Conservation (phyloP, 257 asterid species). For the Scutellaria barbata region DNA sequence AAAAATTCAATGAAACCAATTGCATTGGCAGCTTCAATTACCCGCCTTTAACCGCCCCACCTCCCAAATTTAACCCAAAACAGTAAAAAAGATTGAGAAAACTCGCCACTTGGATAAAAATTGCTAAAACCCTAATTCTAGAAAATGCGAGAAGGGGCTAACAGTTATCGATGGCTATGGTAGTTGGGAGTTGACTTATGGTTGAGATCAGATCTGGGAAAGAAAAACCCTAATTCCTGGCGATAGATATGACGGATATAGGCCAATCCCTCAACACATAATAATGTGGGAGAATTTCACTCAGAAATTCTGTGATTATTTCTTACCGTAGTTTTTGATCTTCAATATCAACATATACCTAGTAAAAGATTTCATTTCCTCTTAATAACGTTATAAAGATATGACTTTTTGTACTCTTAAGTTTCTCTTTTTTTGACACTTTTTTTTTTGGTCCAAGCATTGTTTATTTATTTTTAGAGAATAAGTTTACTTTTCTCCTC, state of each 20-base stretch:
- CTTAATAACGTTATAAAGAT: background rate
- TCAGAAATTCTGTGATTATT: background rate
- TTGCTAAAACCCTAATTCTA: conserved; percentile 42
- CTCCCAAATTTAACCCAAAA: conserved; percentile 14
- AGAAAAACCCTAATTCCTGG: conserved; percentile 48
- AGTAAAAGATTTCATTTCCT: background rate
- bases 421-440: background rate
- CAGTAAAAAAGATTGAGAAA: conserved; percentile 22
- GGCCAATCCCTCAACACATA: conserved; percentile 48
- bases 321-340: conserved; percentile 3
- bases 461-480: too few relatives aligned
- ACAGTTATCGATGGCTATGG: conserved; percentile 12
- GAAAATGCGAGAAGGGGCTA: conserved; percentile 10
- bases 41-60: conserved; percentile 27
- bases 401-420: background rate
- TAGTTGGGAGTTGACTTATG: conserved; percentile 42
- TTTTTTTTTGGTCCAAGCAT: background rate
- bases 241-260: conserved; percentile 16
- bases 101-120: background rate
- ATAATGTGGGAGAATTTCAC: conserved; percentile 19
- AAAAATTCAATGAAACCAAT: conserved; percentile 46
- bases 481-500: too few relatives aligned
- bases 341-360: background rate
- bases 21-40: conserved; percentile 62
- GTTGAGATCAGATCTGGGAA: conserved; percentile 52